phyloP scores from a whole-genome alignment of 768 basidiomycete species.

The Serpula lacrymans region DNA sequence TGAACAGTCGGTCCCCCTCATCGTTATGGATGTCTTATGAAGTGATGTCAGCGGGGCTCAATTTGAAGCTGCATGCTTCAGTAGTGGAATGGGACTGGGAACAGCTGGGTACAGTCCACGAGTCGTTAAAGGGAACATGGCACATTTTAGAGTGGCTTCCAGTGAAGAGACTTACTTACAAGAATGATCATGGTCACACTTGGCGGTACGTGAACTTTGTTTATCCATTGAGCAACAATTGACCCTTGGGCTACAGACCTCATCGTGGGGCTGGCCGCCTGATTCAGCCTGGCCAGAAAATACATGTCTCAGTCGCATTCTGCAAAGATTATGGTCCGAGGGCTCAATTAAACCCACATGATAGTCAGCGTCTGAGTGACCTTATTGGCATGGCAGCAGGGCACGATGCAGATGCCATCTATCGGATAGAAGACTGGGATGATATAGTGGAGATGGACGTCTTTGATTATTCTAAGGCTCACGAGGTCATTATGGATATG shows the following conservation, averaged over 20 bases:
- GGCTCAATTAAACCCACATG: too few relatives aligned
- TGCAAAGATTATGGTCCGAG: too few relatives aligned
- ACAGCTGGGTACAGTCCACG: constrained; percentile 20
- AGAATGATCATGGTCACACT: constrained; percentile 23
- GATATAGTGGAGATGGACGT: too few relatives aligned
- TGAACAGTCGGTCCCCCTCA: constrained; percentile 24
- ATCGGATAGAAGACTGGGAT: too few relatives aligned
- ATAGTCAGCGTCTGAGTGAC: too few relatives aligned
- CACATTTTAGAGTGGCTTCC: constrained; percentile 22
- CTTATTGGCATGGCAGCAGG: too few relatives aligned
- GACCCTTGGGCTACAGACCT: too few relatives aligned
- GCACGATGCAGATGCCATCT: too few relatives aligned
- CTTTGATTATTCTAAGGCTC: too few relatives aligned
- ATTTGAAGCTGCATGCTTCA: constrained; percentile 15
- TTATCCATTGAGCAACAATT: too few relatives aligned
- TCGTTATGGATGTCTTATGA: constrained; percentile 30
- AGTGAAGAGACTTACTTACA: constrained; percentile 20
- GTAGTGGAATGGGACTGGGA: constrained; percentile 25
- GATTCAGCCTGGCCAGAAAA: constrained; percentile 25
- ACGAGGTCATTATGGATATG: too few relatives aligned
- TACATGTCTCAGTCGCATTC: constrained; percentile 23
- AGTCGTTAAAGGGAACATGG: constrained; percentile 14
- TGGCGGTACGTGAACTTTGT: constrained; percentile 11
- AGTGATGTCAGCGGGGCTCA: constrained; percentile 21
- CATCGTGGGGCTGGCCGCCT: too few relatives aligned